A percentile compares a stretch with the other conserved stretches of the same genome.
Evolutionary conservation across 2,329 filamentous ascomycete species (phyloP).

Genomic region (Neurospora sp.): DNA sequence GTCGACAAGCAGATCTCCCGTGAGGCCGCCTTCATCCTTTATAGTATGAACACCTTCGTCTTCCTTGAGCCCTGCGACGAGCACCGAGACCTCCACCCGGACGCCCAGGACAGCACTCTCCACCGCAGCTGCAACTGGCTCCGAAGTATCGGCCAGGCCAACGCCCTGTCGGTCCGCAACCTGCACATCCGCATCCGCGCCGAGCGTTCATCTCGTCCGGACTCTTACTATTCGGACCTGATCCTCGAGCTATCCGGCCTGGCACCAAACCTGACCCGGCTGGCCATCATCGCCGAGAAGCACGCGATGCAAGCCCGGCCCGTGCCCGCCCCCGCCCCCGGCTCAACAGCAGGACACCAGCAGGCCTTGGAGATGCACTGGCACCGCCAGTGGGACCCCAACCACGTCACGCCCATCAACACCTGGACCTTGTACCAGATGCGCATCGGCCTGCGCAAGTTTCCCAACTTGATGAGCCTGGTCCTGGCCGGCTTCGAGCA

Average conservation of each 20-base stretch:
- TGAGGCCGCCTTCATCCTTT: slow-evolving; percentile 4
- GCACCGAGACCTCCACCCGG: not conserved
- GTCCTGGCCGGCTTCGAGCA: not conserved
- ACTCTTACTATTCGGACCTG: slow-evolving; percentile 1
- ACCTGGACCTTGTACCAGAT: not conserved
- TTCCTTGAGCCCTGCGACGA: slow-evolving; percentile 8
- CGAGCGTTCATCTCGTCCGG: not conserved
- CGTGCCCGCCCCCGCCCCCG: not conserved
- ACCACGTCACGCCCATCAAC: not conserved
- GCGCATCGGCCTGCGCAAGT: not conserved
- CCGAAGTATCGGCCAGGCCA: not conserved
- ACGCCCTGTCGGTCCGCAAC: slow-evolving; percentile 2
- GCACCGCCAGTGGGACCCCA: slow-evolving; percentile 1
- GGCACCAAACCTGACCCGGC: not conserved
- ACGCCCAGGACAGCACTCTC: not conserved
- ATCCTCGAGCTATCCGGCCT: not conserved
- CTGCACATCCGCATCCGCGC: slow-evolving; percentile 5
- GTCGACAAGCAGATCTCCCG: slow-evolving; percentile 1
- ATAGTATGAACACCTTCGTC: slow-evolving; percentile 6
- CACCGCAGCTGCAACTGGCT: not conserved
- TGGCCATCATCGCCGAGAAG: slow-evolving; percentile 3
- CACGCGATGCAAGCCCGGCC: not conserved
- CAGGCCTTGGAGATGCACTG: not conserved
- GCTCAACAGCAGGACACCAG: not conserved
- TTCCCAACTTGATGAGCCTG: not conserved